These are phyloP conservation scores for Xanthoconium stramineum DNA, from an alignment of 768 basidiomycete genomes.

Conservation along the genomic window DNA sequence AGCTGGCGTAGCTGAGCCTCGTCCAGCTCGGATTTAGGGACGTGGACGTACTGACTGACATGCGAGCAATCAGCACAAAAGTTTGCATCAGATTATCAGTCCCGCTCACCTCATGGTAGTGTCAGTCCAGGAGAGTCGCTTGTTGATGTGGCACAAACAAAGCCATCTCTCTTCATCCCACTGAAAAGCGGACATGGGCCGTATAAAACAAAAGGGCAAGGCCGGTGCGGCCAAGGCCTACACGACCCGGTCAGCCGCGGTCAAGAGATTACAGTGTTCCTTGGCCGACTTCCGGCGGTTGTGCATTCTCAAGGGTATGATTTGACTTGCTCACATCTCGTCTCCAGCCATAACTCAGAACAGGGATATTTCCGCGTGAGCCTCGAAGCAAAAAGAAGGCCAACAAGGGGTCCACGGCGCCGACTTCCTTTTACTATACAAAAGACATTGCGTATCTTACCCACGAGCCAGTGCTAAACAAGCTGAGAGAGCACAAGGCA, in stretches of 20 bases:
- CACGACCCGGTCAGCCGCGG: constrained; percentile 82
- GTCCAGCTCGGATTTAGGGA: constrained; percentile 95
- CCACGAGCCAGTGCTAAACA: constrained; percentile 92
- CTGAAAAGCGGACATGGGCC: constrained; percentile 54
- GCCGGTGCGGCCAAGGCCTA: constrained; percentile 91
- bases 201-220: constrained; percentile 79
- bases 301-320: constrained; percentile 92
- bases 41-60: constrained; percentile 90
- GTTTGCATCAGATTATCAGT: neutral
- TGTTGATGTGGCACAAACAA: constrained; percentile 35
- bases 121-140: constrained; percentile 2
- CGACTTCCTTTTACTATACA: constrained; percentile 96
- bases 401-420: constrained; percentile 96
- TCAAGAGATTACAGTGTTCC: constrained; percentile 96
- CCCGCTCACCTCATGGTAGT: constrained; percentile 31
- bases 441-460: constrained; percentile 98
- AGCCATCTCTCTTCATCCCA: constrained; percentile 2
- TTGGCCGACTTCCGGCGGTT: constrained; percentile 94
- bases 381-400: constrained; percentile 88
- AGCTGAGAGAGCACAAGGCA: constrained; percentile 94
- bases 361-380: constrained; percentile 97
- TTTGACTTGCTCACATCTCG: neutral
- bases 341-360: constrained; percentile 9
- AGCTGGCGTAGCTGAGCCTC: constrained; percentile 94
- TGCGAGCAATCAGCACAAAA: constrained; percentile 4